Base-by-base conservation (phyloP, 495 filamentous ascomycete species). In the Haplographium delicatum region DNA sequence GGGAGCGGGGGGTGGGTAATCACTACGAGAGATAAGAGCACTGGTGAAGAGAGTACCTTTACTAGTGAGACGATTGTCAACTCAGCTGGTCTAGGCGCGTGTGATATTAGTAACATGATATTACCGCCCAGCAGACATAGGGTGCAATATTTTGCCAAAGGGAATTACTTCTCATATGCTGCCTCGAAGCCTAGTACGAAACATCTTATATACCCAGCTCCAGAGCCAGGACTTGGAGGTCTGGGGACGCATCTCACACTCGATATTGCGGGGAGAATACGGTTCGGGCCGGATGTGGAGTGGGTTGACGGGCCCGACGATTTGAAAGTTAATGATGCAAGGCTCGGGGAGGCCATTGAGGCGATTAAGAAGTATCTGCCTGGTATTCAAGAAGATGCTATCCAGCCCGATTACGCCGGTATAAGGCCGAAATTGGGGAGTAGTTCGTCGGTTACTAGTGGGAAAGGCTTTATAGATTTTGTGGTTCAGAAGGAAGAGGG, bases 211-310 rank as follows among this genome's bases (percentile, higher is more conserved):
- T 98, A 98, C 62, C 93, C 93, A 1, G 88, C 83, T 0, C 88
- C 90, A 0, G 65, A 84, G 7, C 85, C 87, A 0, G 89, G 91
- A 10, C 76, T 82, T 31, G 91, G 79, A 37, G 93, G 93, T 0
- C 73, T 98, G 7, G 93, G 93, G 34, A 96, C 93, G 1, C 93
- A 98, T 68, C 70, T 98, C 4, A 98, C 93, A 0, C 75, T 97
- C 16, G 93, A 98, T 62, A 74, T 97, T 71, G 79, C 76, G 0
- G 91, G 90, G 0, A 78, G 86, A 1, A 77, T 97, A 23, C 84
- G 91, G 28, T 98, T 98, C 62, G 93, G 93, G 0, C 93, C 93
- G 0, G 93, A 98, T 60, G 88, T 96, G 10, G 90, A 97, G 65
- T 97, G 94, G 93, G 81, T 94, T 1, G 72, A 80, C 34, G 75